A percentile compares a stretch with the other conserved stretches of the same genome.
Conservation (phyloP, 139 green algal species). For the Picochlorum sp. region DNA sequence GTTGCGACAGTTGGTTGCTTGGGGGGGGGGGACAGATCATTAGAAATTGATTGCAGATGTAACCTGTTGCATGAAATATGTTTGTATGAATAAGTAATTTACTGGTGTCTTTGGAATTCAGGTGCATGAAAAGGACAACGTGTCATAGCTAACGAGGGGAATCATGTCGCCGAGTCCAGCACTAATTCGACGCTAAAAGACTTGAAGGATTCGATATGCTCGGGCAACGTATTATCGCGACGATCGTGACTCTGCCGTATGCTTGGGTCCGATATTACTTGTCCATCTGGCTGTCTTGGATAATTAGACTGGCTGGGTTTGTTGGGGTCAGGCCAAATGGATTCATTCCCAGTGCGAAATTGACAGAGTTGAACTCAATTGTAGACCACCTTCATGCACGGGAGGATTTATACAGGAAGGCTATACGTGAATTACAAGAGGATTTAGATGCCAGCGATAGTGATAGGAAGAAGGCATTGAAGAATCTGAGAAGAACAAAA, state of each 20-base stretch:
- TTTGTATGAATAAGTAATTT: too few relatives aligned
- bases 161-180: too few relatives aligned
- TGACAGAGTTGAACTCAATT: conserved; percentile 8
- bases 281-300: background rate
- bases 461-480: conserved; percentile 12
- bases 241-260: background rate
- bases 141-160: too few relatives aligned
- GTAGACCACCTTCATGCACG: conserved; percentile 10
- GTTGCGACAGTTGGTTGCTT: too few relatives aligned
- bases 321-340: background rate
- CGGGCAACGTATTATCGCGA: too few relatives aligned
- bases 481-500: background rate
- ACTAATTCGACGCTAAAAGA: too few relatives aligned
- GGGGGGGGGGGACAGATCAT: too few relatives aligned
- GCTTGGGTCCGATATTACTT: background rate
- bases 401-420: conserved; percentile 10
- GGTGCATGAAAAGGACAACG: too few relatives aligned
- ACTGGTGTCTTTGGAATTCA: too few relatives aligned
- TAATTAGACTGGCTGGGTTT: background rate
- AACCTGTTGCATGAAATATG: too few relatives aligned
- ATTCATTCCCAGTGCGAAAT: background rate
- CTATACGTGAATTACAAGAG: conserved; percentile 11
- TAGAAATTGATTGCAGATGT: too few relatives aligned
- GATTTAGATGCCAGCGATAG: conserved; percentile 4
- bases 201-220: too few relatives aligned